These are phyloP conservation scores for Aspergillus spinulosporus DNA, from an alignment of 2,329 filamentous ascomycete genomes.

Conservation along the genomic window DNA sequence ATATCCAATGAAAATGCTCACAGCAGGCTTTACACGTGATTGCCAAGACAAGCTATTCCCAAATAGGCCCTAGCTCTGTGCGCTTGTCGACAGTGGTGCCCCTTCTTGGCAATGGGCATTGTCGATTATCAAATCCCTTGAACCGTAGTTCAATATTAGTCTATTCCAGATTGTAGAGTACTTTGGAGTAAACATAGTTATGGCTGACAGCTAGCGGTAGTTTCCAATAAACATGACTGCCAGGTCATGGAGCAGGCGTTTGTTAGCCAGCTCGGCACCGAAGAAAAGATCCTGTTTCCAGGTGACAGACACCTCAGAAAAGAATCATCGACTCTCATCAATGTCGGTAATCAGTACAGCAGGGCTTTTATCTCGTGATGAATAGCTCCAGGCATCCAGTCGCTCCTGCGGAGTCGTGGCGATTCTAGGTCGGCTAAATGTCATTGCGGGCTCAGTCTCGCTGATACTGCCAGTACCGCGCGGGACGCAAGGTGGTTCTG, in stretches of 20 bases:
- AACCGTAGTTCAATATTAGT: too few species aligned
- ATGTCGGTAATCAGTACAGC: neutral
- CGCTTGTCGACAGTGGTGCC: too few species aligned
- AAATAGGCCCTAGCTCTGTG: too few species aligned
- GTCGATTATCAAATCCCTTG: too few species aligned
- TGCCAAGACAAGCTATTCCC: too few species aligned
- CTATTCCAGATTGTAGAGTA: too few species aligned
- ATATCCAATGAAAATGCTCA: too few species aligned
- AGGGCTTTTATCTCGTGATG: neutral
- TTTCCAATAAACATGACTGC: neutral
- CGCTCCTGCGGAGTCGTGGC: neutral
- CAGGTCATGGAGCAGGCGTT: neutral
- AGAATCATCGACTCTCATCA: slow-evolving; percentile 1
- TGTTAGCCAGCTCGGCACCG: neutral
- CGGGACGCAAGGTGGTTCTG: neutral
- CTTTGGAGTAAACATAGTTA: too few species aligned
- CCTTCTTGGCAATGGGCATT: too few species aligned
- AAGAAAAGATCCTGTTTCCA: slow-evolving; percentile 1
- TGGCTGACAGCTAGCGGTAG: too few species aligned
- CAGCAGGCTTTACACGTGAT: too few species aligned
- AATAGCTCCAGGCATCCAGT: neutral
- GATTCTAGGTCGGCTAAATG: neutral
- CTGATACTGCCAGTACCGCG: slow-evolving; percentile 4
- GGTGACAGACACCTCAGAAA: neutral
- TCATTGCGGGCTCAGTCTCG: neutral